These are phyloP conservation scores for Coemansia sp. DNA, from an alignment of 192 early-diverging fungal species.

Conservation along the genomic window DNA sequence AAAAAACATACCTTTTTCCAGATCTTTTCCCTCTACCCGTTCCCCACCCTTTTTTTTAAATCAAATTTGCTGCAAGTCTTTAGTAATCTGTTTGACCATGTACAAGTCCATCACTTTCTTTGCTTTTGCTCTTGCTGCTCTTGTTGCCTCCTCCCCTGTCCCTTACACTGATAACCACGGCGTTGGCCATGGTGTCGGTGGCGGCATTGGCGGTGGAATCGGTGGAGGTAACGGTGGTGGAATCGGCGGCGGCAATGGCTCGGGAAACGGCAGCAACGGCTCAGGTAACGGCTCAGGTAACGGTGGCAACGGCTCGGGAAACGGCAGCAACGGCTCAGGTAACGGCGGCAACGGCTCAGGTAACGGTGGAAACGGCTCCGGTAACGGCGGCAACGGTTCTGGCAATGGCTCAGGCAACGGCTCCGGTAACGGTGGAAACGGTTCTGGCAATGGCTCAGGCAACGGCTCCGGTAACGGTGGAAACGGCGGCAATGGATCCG, in stretches of 20 bases:
- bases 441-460: background rate
- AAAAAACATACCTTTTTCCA: background rate
- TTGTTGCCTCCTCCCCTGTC: constrained; percentile 1
- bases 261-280: background rate
- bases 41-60: background rate
- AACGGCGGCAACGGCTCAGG: background rate
- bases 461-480: background rate
- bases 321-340: background rate
- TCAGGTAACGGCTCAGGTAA: background rate
- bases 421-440: background rate
- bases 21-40: background rate
- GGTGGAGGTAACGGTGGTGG: background rate
- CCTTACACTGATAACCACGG: background rate
- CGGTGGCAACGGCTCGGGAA: background rate
- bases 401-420: background rate
- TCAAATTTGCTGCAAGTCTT: background rate
- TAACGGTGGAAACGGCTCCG: background rate
- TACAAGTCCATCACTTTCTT: background rate
- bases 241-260: background rate
- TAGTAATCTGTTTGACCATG: background rate
- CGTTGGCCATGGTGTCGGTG: background rate
- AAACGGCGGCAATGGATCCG: background rate
- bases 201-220: background rate
- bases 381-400: background rate
- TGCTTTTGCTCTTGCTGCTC: background rate